phyloP scores from a whole-genome alignment of 1,284 basidiomycete species.

The Trametes versicolor region DNA sequence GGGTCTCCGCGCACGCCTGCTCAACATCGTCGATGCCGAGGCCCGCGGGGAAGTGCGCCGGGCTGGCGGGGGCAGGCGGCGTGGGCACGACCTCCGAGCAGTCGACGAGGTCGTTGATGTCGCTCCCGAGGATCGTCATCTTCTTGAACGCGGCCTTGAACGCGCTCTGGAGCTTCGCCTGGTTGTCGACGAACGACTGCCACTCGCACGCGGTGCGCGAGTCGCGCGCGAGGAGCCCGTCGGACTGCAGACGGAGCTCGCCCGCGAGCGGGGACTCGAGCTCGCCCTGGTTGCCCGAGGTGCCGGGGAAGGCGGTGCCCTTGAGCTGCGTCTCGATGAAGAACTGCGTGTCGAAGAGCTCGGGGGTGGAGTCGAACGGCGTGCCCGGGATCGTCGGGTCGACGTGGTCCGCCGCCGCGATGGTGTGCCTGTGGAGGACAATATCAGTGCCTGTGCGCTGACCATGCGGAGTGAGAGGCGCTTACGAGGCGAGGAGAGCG shows the following conservation, averaged over 20 bases:
- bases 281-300: constrained; percentile 23
- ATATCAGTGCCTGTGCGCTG: not conserved
- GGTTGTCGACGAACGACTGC: constrained; percentile 41
- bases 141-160: constrained; percentile 44
- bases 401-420: constrained; percentile 32
- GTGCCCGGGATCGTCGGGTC: constrained; percentile 30
- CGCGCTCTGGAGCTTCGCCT: constrained; percentile 35
- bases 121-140: constrained; percentile 42
- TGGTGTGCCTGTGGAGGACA: constrained; percentile 16
- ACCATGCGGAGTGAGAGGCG: no score
- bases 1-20: constrained; percentile 30
- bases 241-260: constrained; percentile 27
- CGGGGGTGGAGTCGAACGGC: constrained; percentile 31
- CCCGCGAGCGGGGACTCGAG: constrained; percentile 22
- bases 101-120: constrained; percentile 33
- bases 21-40: constrained; percentile 27
- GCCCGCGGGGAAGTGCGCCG: constrained; percentile 31
- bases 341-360: constrained; percentile 32
- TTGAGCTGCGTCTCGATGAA: constrained; percentile 34
- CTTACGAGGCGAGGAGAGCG: constrained; percentile 27
- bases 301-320: constrained; percentile 39
- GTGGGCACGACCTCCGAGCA: constrained; percentile 36
- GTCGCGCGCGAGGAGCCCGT: constrained; percentile 38
- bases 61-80: constrained; percentile 21
- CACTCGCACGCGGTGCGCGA: constrained; percentile 37